phyloP scores from a whole-genome alignment of 305 asterid genomes.

The Euphrasia arctica region DNA sequence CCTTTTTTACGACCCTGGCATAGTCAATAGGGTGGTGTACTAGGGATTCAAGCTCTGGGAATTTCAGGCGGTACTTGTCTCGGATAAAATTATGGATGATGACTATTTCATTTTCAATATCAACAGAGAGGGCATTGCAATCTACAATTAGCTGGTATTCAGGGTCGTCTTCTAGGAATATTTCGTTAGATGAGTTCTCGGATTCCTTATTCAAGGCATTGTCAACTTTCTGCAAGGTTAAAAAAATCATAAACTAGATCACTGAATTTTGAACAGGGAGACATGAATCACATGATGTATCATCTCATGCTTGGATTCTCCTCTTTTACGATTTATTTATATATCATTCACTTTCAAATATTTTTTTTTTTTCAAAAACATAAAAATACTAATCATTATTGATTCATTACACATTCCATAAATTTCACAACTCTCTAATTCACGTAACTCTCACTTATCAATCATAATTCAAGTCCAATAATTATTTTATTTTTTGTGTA shows the following conservation, averaged over 20 bases:
- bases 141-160: constrained; percentile 94
- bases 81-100: constrained; percentile 93
- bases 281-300: neutral
- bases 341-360: too few relatives aligned
- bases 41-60: constrained; percentile 92
- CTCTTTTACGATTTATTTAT: neutral
- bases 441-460: neutral
- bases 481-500: too few relatives aligned
- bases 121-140: constrained; percentile 83
- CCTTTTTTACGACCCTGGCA: constrained; percentile 87
- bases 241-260: neutral
- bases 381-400: too few relatives aligned
- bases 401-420: too few relatives aligned
- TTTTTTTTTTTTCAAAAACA: neutral
- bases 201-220: constrained; percentile 69
- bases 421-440: too few relatives aligned
- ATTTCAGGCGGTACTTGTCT: constrained; percentile 86
- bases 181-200: constrained; percentile 47
- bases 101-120: constrained; percentile 86
- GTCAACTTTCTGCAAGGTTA: constrained; percentile 70
- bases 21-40: constrained; percentile 97
- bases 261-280: neutral
- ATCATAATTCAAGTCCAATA: too few relatives aligned
- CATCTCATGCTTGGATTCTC: neutral
- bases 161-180: constrained; percentile 87